These are phyloP conservation scores for Fusarium irregulare DNA, from an alignment of 2,329 filamentous ascomycete genomes.

Conservation along the genomic window DNA sequence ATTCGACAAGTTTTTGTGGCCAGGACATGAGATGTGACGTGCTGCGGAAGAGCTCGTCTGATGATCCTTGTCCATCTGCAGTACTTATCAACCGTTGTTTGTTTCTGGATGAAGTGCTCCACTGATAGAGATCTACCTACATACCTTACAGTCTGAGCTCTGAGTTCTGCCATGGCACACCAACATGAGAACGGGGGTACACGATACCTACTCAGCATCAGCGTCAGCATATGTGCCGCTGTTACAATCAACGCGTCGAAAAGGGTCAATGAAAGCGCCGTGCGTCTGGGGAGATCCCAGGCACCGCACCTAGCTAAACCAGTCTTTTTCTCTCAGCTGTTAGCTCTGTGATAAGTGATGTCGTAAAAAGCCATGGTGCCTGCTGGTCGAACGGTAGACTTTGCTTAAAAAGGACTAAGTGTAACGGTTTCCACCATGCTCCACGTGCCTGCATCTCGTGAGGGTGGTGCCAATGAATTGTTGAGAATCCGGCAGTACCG, in stretches of 20 bases:
- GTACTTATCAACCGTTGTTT: slow-evolving; percentile 42
- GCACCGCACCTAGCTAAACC: slow-evolving; percentile 30
- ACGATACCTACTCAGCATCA: not conserved
- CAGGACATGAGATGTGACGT: slow-evolving; percentile 45
- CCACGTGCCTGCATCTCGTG: slow-evolving; percentile 39
- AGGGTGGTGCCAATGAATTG: slow-evolving; percentile 32
- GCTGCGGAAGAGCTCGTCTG: slow-evolving; percentile 45
- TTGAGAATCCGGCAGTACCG: slow-evolving; percentile 4
- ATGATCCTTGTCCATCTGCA: slow-evolving; percentile 42
- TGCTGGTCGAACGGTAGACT: slow-evolving; percentile 35
- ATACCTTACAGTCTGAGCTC: slow-evolving; percentile 11
- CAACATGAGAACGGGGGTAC: not conserved
- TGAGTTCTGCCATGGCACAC: slow-evolving; percentile 9
- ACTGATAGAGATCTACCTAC: slow-evolving; percentile 7
- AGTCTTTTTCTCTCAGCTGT: slow-evolving; percentile 21
- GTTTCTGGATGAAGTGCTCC: slow-evolving; percentile 34
- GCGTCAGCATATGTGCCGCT: slow-evolving; percentile 6
- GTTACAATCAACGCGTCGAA: slow-evolving; percentile 1
- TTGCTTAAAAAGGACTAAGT: slow-evolving; percentile 38
- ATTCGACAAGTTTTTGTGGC: slow-evolving; percentile 36
- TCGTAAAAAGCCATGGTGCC: slow-evolving; percentile 7
- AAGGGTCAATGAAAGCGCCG: not conserved
- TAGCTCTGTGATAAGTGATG: slow-evolving; percentile 13
- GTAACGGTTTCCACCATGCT: slow-evolving; percentile 40
- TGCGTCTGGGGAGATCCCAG: slow-evolving; percentile 7